Base-by-base conservation (phyloP, 1,139 yeast species). In the Lodderomyces theae region DNA sequence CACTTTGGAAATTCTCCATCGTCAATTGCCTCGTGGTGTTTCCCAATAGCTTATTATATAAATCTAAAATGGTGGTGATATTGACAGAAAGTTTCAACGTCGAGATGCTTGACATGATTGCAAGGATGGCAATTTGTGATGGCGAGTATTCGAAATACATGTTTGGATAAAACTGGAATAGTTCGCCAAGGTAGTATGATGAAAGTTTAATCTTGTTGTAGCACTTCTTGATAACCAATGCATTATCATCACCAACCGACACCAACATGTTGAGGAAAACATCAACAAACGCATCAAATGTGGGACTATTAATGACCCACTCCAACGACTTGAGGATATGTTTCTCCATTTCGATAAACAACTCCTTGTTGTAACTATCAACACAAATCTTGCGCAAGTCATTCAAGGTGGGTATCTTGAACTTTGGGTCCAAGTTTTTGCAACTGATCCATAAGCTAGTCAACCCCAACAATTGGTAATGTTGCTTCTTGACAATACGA, bases 381-480 rank as follows among this genome's bases (percentile, higher is more conserved):
- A 86, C 83, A 54, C 88, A 82, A 60, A 80, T 73, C 48, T 72
- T 71, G 52, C 81, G 64, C 46, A 78, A 66, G 51, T 77, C 80
- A 49, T 73, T 72, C 46, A 79, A 59, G 16, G 78, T 66, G 22
- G 88, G 86, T 37, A 82, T 77, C 54, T 79, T 79, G 51, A 76
- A 76, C 61, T 85, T 85, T 42, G 80, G 70, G 56, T 84, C 92
- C 60, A 79, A 70, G 57, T 77, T 82, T 62, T 85, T 85, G 48
- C 88, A 79, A 34, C 86, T 75, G 39, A 83, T 74, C 94, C 92
- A 85, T 38, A 85, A 64, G 47, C 86, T 75, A 21, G 88, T 79
- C 45, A 84, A 69, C 2, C 89, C 90, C 45, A 83, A 64, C 46
- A 84, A 64, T 55, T 83, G 87, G 57, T 79, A 82, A 54, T 80